Evolutionary conservation across 257 asterid species (phyloP), one percentile per base, ranked within the genome.

Genomic region (Solanum rostratum): DNA sequence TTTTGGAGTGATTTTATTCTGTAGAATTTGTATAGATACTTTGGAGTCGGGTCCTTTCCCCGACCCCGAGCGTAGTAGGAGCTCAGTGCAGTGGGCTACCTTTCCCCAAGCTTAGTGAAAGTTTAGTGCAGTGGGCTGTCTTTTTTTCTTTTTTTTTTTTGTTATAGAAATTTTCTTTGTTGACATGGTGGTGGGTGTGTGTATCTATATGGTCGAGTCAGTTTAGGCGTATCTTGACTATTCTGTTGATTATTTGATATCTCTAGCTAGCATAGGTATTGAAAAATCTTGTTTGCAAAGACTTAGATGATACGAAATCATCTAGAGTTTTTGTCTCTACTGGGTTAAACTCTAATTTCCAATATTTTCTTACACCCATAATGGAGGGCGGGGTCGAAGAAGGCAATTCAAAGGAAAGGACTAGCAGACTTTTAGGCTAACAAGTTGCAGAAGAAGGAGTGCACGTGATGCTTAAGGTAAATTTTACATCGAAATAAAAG

Each of bases 401-500:
- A 62, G 20, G 70, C 10, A 2, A 27, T 39, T 62, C 9, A 60
- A 60, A 60, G 30, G 11, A 60, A 11, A 14, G 1, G 37, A 60
- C 6, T 14, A 6, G 4, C 4, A 50, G 2, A 50, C 29, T 60
- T 60, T 1, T 63, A 63, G 41, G 20, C 3, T 14, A 19, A 0
- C 10, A 63, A 63, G 11, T 14, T 63, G 41, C 1, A 27, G 41
- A 62, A 62, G 4, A 63, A 27, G 37, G 16, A 4, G 10, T 5
- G 9, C 30, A 62, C 39, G 2, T 13, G 20, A 62, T 19, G 2
- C 16, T 22, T 59, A n/a, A 10, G 3, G 30, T 0, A 15, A 59
- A n/a, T n/a, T 10, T 0, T 3, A n/a, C 1, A 57, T 8, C 10
- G 0, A n/a, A 59, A 57, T 2, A 0, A 0, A 10, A 59, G 7